These are phyloP conservation scores for Proliferodiscus dingleyae DNA, from an alignment of 2,329 filamentous ascomycete species.

Conservation along the genomic window DNA sequence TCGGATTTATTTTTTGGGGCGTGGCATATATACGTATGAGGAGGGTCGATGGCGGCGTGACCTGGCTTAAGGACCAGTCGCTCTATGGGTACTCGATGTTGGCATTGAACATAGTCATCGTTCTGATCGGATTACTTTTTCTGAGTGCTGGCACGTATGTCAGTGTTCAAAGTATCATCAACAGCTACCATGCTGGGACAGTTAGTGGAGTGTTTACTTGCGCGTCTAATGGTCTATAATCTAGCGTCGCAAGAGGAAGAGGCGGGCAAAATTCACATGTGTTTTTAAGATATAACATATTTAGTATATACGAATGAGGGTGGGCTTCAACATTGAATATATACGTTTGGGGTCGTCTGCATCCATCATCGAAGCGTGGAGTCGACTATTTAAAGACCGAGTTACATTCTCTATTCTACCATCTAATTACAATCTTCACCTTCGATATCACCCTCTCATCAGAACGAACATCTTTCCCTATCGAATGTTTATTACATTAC, in stretches of 20 bases:
- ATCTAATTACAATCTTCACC: neutral
- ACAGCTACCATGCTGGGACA: slow-evolving; percentile 59
- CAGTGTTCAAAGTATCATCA: slow-evolving; percentile 68
- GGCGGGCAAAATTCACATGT: too few species aligned
- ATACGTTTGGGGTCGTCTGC: too few species aligned
- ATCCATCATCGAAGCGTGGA: neutral
- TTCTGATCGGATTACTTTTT: slow-evolving; percentile 74
- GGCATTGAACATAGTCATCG: slow-evolving; percentile 68
- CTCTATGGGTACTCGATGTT: slow-evolving; percentile 46
- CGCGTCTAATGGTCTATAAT: slow-evolving; percentile 57
- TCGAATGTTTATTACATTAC: too few species aligned
- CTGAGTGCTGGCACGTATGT: slow-evolving; percentile 77
- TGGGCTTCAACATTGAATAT: neutral
- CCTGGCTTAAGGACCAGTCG: slow-evolving; percentile 30
- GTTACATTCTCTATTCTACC: neutral
- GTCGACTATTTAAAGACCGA: neutral
- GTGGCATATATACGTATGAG: slow-evolving; percentile 76
- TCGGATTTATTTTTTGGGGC: slow-evolving; percentile 94
- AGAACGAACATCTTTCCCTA: too few species aligned
- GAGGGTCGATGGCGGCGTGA: slow-evolving; percentile 53
- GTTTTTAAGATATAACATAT: too few species aligned
- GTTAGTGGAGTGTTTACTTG: slow-evolving; percentile 75
- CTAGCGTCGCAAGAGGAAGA: neutral
- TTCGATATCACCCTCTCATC: too few species aligned
- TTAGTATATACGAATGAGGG: too few species aligned